Base-by-base conservation (phyloP, 2,329 filamentous ascomycete genomes). In the Arthrobotrys megalospora region DNA sequence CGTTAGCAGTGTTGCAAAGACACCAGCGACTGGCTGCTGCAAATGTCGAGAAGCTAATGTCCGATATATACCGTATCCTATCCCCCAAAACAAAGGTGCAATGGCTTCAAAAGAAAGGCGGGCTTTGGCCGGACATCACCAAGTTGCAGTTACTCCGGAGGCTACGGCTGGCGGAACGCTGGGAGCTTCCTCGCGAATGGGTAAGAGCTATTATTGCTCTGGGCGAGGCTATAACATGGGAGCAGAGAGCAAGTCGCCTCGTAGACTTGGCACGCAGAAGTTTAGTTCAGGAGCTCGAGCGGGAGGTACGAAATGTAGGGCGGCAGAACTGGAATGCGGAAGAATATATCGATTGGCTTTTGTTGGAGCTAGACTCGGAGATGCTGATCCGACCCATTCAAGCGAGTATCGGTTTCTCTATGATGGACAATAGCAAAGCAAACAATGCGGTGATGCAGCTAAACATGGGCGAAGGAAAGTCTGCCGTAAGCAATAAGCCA, bases 391-490 rank as follows among this genome's bases (percentile, higher is more conserved):
- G 92, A 0, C 81, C 85, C 0, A 86, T 89, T 0, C 91, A 93
- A 80, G 85, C 87, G 1, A 81, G 87, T 0, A 89, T 93, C 63
- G 55, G 90, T 0, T 41, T 70, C 0, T 81, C 86, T n/a, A 92
- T 93, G 88, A 87, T 86, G 2, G 16, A 48, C n/a, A 16, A 48
- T n/a, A 63, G 80, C 0, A 86, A 87, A 0, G 80, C 81, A 0
- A 81, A 81, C 0, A 82, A 81, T 0, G 19, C 81, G 0, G 87
- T 90, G 0, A 87, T 92, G 85, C 90, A 92, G 80, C 83, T 93
- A 1, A 91, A 91, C 79, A 93, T 92, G 90, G 91, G 91, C 0
- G 88, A 91, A 81, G 91, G 91, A 0, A 93, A 92, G 79, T 90
- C 89, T 0, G 91, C 90, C 0, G 73, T 77, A 62, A 72, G 58